Evolutionary conservation across 768 basidiomycete species (phyloP).

Genomic region (Lenzites betulinus): DNA sequence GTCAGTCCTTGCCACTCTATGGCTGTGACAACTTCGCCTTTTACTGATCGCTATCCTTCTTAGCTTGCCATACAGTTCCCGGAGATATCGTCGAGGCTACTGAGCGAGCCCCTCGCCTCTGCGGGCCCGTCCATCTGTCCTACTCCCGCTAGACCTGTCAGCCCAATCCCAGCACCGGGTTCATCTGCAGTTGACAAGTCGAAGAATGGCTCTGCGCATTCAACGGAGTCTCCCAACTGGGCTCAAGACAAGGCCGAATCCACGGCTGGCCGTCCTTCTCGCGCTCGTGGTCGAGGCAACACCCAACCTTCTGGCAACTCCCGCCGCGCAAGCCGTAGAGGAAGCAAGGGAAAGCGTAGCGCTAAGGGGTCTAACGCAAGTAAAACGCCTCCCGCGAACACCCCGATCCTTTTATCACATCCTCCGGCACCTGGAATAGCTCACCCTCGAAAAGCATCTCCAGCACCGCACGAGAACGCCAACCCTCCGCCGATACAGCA

Average conservation of each 20-base stretch:
- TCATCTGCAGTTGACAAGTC: not conserved
- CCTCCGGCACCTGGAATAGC: too few relatives aligned
- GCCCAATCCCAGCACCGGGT: not conserved
- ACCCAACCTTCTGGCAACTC: not conserved
- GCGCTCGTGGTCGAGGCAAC: not conserved
- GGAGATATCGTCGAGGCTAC: slow-evolving; percentile 17
- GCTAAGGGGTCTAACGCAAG: too few relatives aligned
- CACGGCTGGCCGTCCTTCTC: not conserved
- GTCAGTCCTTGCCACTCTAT: slow-evolving; percentile 8
- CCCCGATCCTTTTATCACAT: too few relatives aligned
- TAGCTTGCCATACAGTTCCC: slow-evolving; percentile 25
- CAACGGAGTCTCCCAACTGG: slow-evolving; percentile 18
- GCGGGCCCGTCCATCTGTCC: not conserved
- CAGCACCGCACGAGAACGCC: too few relatives aligned
- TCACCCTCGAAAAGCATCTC: too few relatives aligned
- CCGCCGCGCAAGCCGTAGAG: not conserved
- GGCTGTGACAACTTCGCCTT: not conserved
- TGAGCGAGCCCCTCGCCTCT: slow-evolving; percentile 15
- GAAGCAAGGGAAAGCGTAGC: too few relatives aligned
- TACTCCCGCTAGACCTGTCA: not conserved
- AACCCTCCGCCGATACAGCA: too few relatives aligned
- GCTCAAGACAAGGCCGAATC: slow-evolving; percentile 9
- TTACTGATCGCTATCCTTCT: not conserved
- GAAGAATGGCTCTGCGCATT: not conserved
- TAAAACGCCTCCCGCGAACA: too few relatives aligned